Conservation (phyloP, 2,329 filamentous ascomycete species). For the Cordyceps militaris region DNA sequence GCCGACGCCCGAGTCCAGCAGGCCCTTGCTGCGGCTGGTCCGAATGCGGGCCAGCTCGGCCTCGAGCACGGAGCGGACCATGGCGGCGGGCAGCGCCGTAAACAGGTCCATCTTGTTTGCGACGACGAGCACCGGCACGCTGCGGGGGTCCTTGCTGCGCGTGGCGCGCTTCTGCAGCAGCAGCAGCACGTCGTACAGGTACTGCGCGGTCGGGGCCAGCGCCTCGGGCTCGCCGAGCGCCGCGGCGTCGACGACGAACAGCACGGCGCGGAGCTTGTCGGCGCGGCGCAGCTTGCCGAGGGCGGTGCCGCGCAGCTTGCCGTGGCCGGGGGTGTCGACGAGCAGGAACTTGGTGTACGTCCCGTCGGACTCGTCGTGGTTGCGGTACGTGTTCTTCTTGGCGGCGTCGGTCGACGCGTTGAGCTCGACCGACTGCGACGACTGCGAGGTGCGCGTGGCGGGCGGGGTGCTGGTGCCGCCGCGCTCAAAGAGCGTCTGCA, state of each 20-base stretch:
- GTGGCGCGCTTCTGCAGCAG: constrained; percentile 66
- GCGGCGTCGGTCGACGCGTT: constrained; percentile 42
- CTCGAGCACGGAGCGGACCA: constrained; percentile 72
- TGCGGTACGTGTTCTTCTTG: constrained; percentile 39
- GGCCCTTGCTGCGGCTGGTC: constrained; percentile 66
- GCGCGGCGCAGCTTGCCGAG: constrained; percentile 41
- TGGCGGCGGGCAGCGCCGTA: constrained; percentile 72
- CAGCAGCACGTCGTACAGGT: constrained; percentile 85
- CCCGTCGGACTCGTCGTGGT: constrained; percentile 49
- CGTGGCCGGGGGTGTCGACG: constrained; percentile 89
- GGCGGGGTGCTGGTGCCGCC: constrained; percentile 32
- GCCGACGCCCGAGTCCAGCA: constrained; percentile 75
- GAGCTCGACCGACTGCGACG: constrained; percentile 45
- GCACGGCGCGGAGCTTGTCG: constrained; percentile 58
- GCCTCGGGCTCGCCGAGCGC: constrained; percentile 52
- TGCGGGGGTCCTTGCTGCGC: constrained; percentile 22
- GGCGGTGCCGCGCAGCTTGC: constrained; percentile 75
- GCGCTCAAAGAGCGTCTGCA: constrained; percentile 67
- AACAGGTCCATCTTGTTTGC: constrained; percentile 97
- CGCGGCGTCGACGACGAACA: constrained; percentile 86
- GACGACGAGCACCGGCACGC: constrained; percentile 71
- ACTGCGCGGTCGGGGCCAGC: constrained; percentile 68
- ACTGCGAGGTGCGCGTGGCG: constrained; percentile 50
- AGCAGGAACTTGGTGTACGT: constrained; percentile 65
- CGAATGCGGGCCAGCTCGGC: constrained; percentile 74